Percentiles rank a stretch among this genome's conserved stretches.
Conservation (phyloP, 1,139 yeast species). For the Sugiyamaella xylanicola region DNA sequence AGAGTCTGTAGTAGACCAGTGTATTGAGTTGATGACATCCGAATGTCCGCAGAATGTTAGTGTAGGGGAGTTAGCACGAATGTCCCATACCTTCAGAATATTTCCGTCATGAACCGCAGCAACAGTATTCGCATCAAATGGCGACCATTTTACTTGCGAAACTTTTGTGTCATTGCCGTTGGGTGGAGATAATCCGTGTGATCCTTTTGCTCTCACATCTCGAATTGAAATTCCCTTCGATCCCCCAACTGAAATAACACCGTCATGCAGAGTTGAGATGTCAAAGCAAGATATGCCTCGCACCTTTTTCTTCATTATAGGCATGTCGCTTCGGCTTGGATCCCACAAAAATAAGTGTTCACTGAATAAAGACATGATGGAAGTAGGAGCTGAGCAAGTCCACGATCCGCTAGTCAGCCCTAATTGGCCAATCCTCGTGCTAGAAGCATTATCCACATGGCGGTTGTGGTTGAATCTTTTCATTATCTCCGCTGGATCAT, state of each 20-base stretch:
- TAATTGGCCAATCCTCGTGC: constrained; percentile 45
- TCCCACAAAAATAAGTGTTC: constrained; percentile 76
- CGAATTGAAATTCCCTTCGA: constrained; percentile 68
- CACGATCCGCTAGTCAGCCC: constrained; percentile 46
- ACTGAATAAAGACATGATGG: constrained; percentile 60
- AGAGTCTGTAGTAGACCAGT: constrained; percentile 55
- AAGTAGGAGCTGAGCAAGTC: constrained; percentile 48
- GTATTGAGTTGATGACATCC: constrained; percentile 56
- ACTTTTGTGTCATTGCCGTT: constrained; percentile 42
- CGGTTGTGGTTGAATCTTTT: constrained; percentile 74
- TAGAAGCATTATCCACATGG: constrained; percentile 46
- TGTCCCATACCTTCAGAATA: constrained; percentile 71
- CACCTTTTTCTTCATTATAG: constrained; percentile 56
- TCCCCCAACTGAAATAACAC: constrained; percentile 65
- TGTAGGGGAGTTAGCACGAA: constrained; percentile 56
- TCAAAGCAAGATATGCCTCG: constrained; percentile 59
- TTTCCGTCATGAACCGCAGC: constrained; percentile 66
- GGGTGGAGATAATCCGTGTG: constrained; percentile 51
- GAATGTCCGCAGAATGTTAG: constrained; percentile 60
- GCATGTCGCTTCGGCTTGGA: constrained; percentile 54
- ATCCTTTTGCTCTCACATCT: constrained; percentile 56
- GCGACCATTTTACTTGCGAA: constrained; percentile 63
- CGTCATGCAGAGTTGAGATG: constrained; percentile 51
- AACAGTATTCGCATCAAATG: constrained; percentile 58
- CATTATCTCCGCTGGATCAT: constrained; percentile 66